phyloP scores from a whole-genome alignment of 2,329 filamentous ascomycete species.

The Knufia petricola region DNA sequence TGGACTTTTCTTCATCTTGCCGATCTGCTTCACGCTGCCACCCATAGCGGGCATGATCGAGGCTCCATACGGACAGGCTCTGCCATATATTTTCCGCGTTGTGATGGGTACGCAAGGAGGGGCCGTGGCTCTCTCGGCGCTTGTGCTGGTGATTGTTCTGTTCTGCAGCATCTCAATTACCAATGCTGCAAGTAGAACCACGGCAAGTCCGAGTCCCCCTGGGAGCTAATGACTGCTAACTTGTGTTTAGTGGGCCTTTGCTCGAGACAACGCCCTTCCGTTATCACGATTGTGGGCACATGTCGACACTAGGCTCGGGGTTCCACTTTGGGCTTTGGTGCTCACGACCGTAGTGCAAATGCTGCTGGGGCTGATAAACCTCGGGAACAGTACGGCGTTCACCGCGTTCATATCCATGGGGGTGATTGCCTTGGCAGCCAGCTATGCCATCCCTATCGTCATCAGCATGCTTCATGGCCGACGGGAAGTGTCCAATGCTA shows the following conservation, averaged over 20 bases:
- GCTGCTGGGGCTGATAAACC: slow-evolving; percentile 21
- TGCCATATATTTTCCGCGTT: slow-evolving; percentile 42
- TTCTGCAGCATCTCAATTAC: slow-evolving; percentile 48
- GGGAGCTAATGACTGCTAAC: not conserved
- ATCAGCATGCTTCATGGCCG: slow-evolving; percentile 41
- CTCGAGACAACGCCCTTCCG: slow-evolving; percentile 33
- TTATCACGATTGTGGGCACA: slow-evolving; percentile 27
- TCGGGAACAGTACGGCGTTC: slow-evolving; percentile 24
- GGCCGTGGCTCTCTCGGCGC: slow-evolving; percentile 39
- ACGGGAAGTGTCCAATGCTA: slow-evolving; percentile 39
- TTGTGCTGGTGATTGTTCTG: slow-evolving; percentile 42
- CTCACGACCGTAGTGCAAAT: slow-evolving; percentile 16
- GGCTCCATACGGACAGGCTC: slow-evolving; percentile 39
- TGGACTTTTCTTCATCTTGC: slow-evolving; percentile 46
- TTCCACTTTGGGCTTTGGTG: slow-evolving; percentile 22
- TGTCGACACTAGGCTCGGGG: slow-evolving; percentile 21
- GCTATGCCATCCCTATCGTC: slow-evolving; percentile 18
- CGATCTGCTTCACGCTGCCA: slow-evolving; percentile 44
- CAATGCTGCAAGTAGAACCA: slow-evolving; percentile 37
- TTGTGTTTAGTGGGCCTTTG: slow-evolving; percentile 32
- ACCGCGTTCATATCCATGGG: slow-evolving; percentile 19
- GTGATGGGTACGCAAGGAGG: slow-evolving; percentile 43
- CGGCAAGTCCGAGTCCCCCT: slow-evolving; percentile 11
- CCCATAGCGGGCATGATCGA: slow-evolving; percentile 37
- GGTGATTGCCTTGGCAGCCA: slow-evolving; percentile 18